phyloP scores from a whole-genome alignment of 257 asterid species.

The Solanum virginianum region DNA sequence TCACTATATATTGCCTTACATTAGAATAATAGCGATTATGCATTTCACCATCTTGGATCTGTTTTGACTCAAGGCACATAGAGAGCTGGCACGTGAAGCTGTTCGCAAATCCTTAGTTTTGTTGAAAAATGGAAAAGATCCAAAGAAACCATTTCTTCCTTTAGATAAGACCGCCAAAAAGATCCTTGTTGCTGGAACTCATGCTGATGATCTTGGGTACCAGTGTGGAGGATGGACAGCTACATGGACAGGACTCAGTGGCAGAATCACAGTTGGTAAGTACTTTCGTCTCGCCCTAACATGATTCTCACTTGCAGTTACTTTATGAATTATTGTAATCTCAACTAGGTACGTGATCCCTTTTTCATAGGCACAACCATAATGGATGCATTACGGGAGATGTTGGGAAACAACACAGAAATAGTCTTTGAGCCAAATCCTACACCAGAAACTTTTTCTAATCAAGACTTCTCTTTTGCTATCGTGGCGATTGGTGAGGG shows the following conservation, averaged over 20 bases:
- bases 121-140: conserved; percentile 85
- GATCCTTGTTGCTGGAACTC: conserved; percentile 79
- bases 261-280: conserved; percentile 82
- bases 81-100: conserved; percentile 76
- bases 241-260: conserved; percentile 81
- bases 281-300: neutral
- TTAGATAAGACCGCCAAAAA: conserved; percentile 59
- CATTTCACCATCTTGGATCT: neutral
- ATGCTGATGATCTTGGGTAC: conserved; percentile 96
- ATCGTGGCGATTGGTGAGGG: conserved; percentile 72
- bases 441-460: conserved; percentile 21
- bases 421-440: conserved; percentile 52
- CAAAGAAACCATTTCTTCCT: conserved; percentile 70
- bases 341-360: neutral
- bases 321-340: neutral
- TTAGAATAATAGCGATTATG: neutral
- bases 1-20: neutral
- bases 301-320: neutral
- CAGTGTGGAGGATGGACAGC: conserved; percentile 98
- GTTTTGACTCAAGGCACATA: conserved; percentile 34
- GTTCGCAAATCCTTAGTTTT: conserved; percentile 85
- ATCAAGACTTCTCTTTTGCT: conserved; percentile 44
- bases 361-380: conserved; percentile 51
- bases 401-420: conserved; percentile 40
- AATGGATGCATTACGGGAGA: conserved; percentile 62